Conservation (phyloP, 2,329 filamentous ascomycete genomes). For the Diaporthe destruens region DNA sequence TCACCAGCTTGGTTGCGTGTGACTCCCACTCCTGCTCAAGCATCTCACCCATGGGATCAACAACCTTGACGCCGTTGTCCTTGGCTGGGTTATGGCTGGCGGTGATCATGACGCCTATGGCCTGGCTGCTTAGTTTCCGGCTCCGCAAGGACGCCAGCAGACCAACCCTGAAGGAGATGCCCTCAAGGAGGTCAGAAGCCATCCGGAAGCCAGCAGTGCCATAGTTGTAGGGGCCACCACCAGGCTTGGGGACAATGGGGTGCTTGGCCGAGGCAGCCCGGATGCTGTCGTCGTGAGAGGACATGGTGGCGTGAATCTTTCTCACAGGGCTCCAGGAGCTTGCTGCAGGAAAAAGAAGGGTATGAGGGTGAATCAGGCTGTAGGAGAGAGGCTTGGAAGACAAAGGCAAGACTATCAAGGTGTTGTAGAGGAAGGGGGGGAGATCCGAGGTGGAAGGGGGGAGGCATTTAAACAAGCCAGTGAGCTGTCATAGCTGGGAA, state of each 20-base stretch:
- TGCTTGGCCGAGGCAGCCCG: constrained; percentile 73
- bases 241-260: constrained; percentile 63
- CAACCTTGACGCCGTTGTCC: constrained; percentile 95
- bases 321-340: constrained; percentile 30
- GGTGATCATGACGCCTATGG: constrained; percentile 97
- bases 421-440: neutral
- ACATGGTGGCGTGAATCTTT: constrained; percentile 56
- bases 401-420: constrained; percentile 20
- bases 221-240: constrained; percentile 71
- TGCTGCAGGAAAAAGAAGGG: constrained; percentile 3
- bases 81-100: constrained; percentile 91
- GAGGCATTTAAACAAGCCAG: constrained; percentile 26
- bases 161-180: constrained; percentile 92
- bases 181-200: constrained; percentile 85
- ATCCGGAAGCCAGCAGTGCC: constrained; percentile 78
- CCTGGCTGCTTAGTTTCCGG: constrained; percentile 88
- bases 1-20: constrained; percentile 90
- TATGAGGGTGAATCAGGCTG: neutral
- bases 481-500: constrained; percentile 25
- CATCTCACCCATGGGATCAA: constrained; percentile 99
- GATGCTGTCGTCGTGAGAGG: constrained; percentile 59
- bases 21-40: constrained; percentile 94
- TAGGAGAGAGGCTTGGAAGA: neutral
- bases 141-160: constrained; percentile 90
- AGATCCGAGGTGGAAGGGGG: neutral